Base-by-base conservation (phyloP, 768 basidiomycete species). In the Postia placenta region DNA sequence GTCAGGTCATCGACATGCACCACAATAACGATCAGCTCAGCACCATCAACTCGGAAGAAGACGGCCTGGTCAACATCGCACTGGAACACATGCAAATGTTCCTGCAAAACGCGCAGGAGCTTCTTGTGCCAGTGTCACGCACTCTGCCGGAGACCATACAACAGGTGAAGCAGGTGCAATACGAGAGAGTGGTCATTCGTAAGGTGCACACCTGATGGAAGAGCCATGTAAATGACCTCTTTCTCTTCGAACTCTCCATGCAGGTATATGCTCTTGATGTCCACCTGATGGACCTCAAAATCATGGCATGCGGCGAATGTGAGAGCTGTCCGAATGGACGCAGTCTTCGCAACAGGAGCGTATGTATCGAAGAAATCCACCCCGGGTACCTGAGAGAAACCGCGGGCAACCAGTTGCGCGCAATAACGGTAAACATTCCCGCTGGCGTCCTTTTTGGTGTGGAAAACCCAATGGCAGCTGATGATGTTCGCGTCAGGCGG, bases 391-490 rank as follows among this genome's bases (percentile, higher is more conserved):
- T 73, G 72, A 0, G 58, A 47, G 56, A 63, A 69, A 2, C 71
- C 69, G 28, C 63, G 58, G 0, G 68, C 68, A 2, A 69, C 69
- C 5, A 72, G 58, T 7, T 64, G 49, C 0, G 61, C 68, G 48
- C 72, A 69, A 57, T 65, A 63, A 0, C 53, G 41, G 2, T 43
- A 43, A 24, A 67, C 43, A 0, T 49, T 47, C n/a, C 67, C 67
- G 5, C 50, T 20, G 0, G 56, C 48, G 36, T 69, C 59, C 23
- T 48, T 41, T 53, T 73, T 73, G n/a, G 52, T 37, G 39, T 50
- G 57, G 56, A 63, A 69, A 1, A 70, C 67, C 59, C 62, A 68
- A 11, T 56, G 53, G 1, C 46, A 51, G 9, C 48, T 39, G 5
- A 60, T 43, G 15, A 53, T 42, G 14, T 53, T 53, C 22, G 40